phyloP scores from a whole-genome alignment of 2,329 filamentous ascomycete genomes.

The Pestalotiopsis sp. region DNA sequence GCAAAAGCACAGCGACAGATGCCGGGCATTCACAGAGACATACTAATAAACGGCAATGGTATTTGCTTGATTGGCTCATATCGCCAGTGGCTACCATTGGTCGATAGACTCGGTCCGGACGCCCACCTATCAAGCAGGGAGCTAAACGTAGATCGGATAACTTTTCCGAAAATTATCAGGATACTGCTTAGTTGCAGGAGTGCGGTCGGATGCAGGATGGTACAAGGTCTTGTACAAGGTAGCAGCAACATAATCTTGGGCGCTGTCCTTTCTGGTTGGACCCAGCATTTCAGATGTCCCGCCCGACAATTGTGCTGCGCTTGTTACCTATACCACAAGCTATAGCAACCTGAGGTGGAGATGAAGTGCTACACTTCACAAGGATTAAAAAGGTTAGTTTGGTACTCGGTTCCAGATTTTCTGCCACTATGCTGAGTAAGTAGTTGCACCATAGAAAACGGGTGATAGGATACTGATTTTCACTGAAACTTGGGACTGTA shows the following conservation, averaged over 20 bases:
- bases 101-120: not conserved
- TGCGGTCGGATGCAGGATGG: not conserved
- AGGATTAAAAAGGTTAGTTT: too few relatives aligned
- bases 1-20: too few relatives aligned
- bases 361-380: too few relatives aligned
- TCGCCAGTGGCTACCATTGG: not conserved
- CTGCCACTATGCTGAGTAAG: too few relatives aligned
- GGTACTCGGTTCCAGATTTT: too few relatives aligned
- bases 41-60: not conserved
- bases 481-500: too few relatives aligned
- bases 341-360: not conserved
- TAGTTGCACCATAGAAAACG: too few relatives aligned
- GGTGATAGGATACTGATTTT: too few relatives aligned
- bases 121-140: not conserved
- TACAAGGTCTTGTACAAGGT: not conserved
- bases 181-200: not conserved
- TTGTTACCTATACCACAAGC: not conserved
- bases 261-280: not conserved
- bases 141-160: not conserved
- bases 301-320: not conserved
- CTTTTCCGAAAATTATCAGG: not conserved
- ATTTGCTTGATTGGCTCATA: not conserved
- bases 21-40: too few relatives aligned
- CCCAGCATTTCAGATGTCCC: not conserved
- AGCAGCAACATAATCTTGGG: not conserved